Base-by-base conservation (phyloP, 2,329 filamentous ascomycete species). In the Zymoseptoria ardabiliae region DNA sequence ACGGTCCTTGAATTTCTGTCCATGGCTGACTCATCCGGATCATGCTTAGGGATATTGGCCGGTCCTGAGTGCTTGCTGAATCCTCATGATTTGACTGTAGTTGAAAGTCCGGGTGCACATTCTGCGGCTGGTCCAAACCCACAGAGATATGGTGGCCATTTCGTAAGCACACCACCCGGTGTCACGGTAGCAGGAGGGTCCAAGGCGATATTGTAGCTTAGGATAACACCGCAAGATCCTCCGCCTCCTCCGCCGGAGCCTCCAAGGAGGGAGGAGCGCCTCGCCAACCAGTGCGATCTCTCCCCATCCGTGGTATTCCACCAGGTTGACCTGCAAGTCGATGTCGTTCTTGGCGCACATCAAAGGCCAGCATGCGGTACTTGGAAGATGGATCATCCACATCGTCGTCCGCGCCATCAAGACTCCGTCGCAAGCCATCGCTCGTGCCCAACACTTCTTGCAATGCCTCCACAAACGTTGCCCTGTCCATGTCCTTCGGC, bases 351-450 rank as follows among this genome's bases (percentile, higher is more conserved):
- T 70, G 69, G 23, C 67, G 58, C 11, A 64, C 60, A 59, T 69
- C 68, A 52, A 69, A 69, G 21, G 68, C 68, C 56, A 70, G 57
- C 59, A 69, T 66, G 48, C 67, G 61, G 58, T 70, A 53, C 7
- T 50, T 56, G 9, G 58, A 56, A 17, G 54, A 56, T 17, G 58
- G 49, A 19, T 63, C 60, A 17, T 63, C 58, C 7, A 58, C 54
- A n/a, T 54, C 63, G 45, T 57, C 56, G 22, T 55, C 6, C 9
- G 53, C 58, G 10, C 25, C 22, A 50, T 66, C 58, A 28, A 65
- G 48, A 19, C 53, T 30, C 17, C 56, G 51, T 49, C 53, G 35
- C 17, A 22, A 10, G 8, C 50, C 50, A 23, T 22, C 17, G 17
- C 7, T 56, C 20, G 58, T 58, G 13, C 61, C 66, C 19, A 71